Evolutionary conservation across 1,284 basidiomycete genomes (phyloP), one percentile per base, ranked within the genome.

Genomic region (Heterobasidion occidentale): DNA sequence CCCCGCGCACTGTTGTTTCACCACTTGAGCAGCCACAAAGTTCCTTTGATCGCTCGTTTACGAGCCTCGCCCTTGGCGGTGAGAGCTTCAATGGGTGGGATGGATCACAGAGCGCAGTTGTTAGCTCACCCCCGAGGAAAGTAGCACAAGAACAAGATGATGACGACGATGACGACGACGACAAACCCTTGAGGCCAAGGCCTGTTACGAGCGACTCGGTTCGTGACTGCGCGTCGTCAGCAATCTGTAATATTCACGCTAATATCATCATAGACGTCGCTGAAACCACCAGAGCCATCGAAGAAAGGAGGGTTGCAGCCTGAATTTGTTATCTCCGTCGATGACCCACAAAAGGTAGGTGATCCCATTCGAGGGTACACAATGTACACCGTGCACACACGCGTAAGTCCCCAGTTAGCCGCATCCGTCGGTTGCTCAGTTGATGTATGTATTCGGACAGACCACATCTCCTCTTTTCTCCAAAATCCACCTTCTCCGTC

Each of bases 341-440:
- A 92, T 52, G 94, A 98, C 70, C 94, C 94, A 14, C 93, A 96
- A 61, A 92, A 91, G 63, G 88, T 97, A 36, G 94, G 94, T 27
- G 93, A 95, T 67, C 90, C 92, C 0, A 92, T 96, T 46, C 84
- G 91, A 56, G 86, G 90, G 20, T 95, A 93, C 68, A 95, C 90
- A 11, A 92, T 97, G 74, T 98, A 99, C 70, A 98, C 94, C 2
- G 92, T 98, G 1, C 86, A 90, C 59, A 96, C 94, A 6, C 78
- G 82, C 65, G 90, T 91, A 67, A 56, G 80, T 66, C 52, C 2
- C 9, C 20, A 46, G 11, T 9, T 45, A 56, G 46, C 52, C 17
- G 35, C 19, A 38, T 53, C 54, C 46, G 44, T 47, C 19, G 33
- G 15, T 57, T 50, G 38, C 27, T 27, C 27, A 27, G 27, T 5